These are phyloP conservation scores for Penicillium coprophilum DNA, from an alignment of 495 filamentous ascomycete genomes.

Conservation along the genomic window DNA sequence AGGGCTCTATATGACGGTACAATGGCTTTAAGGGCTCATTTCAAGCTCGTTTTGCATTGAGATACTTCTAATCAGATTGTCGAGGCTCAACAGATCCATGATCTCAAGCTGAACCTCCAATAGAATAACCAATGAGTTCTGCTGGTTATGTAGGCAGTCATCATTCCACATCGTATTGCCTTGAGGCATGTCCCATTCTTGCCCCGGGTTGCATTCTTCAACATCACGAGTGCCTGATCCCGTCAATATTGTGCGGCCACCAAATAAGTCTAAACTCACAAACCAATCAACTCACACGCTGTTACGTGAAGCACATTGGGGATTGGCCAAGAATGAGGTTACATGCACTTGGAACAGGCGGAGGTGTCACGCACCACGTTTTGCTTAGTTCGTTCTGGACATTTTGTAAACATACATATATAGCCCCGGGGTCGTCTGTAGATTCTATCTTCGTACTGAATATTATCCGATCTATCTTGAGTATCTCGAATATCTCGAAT, in stretches of 20 bases:
- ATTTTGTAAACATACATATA: neutral
- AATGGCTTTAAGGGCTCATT: neutral
- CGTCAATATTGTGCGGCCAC: neutral
- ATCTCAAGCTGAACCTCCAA: neutral
- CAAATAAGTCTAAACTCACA: neutral
- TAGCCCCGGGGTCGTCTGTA: neutral
- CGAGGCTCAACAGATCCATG: neutral
- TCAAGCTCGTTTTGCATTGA: neutral
- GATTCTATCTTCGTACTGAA: neutral
- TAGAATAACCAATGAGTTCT: neutral
- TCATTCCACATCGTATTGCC: neutral
- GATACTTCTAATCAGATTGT: neutral
- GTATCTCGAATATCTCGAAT: too few relatives aligned
- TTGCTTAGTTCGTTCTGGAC: neutral
- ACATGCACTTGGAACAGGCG: conserved; percentile 20
- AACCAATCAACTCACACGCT: neutral
- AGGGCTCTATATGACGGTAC: neutral
- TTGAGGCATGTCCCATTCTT: conserved; percentile 1
- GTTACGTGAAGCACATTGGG: conserved; percentile 5
- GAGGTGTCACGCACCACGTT: conserved; percentile 22
- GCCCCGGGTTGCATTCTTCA: conserved; percentile 1
- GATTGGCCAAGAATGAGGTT: neutral
- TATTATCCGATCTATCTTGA: neutral
- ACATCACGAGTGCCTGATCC: conserved; percentile 1
- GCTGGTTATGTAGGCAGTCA: neutral